phyloP scores from a whole-genome alignment of 148 eudicot species.

The Salicornia ramosissima region DNA sequence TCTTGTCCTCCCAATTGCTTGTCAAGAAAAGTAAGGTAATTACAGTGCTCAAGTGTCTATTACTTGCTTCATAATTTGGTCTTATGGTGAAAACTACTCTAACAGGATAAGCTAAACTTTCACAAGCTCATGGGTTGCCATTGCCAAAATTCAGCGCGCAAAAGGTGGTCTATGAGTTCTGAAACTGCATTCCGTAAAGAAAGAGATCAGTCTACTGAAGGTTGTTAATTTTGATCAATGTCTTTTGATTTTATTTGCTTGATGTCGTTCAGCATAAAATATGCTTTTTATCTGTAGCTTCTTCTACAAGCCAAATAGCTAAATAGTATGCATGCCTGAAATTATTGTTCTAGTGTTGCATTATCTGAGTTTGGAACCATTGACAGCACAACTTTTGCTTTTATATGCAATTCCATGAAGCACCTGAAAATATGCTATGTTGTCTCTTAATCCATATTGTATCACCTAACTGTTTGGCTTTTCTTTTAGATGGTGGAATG shows the following conservation, averaged over 20 bases:
- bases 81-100: constrained; percentile 14
- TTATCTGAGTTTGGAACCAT: constrained; percentile 6
- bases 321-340: not conserved
- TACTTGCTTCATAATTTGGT: constrained; percentile 1
- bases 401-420: not conserved
- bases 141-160: constrained; percentile 61
- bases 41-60: constrained; percentile 4
- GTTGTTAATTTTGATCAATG: constrained; percentile 23
- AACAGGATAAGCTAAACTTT: constrained; percentile 80
- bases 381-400: not conserved
- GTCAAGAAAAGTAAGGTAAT: constrained; percentile 72
- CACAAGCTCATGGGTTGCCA: constrained; percentile 83
- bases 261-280: not conserved
- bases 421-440: constrained; percentile 1
- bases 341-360: not conserved
- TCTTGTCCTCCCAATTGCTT: constrained; percentile 71
- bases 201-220: constrained; percentile 35
- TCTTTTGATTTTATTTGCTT: not conserved
- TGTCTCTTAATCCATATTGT: not conserved
- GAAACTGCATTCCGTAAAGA: constrained; percentile 34
- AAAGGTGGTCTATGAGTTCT: constrained; percentile 38
- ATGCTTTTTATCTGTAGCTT: not conserved
- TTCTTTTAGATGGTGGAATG: constrained; percentile 41
- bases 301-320: not conserved
- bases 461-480: constrained; percentile 4